Conservation (phyloP, 1,284 basidiomycete genomes). For the Peniophora sp. region DNA sequence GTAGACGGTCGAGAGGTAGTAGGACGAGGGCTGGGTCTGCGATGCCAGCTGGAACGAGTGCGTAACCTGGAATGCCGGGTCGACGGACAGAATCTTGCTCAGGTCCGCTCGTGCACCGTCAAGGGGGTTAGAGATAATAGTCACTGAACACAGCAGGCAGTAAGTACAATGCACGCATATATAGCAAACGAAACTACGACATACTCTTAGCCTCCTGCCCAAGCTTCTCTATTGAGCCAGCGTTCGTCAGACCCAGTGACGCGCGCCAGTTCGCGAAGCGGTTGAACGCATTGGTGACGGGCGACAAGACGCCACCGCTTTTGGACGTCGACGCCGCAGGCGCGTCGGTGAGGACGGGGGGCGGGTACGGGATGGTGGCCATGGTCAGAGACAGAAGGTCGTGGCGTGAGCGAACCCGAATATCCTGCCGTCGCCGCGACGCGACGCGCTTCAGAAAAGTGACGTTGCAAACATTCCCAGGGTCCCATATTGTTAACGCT, state of each 20-base stretch:
- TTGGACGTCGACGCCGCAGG: conserved; percentile 10
- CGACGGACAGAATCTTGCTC: conserved; percentile 88
- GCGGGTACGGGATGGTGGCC: conserved; percentile 6
- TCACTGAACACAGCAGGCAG: conserved; percentile 44
- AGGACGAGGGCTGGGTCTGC: conserved; percentile 68
- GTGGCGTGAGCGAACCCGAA: conserved; percentile 1
- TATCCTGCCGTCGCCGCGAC: conserved; percentile 1
- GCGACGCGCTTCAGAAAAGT: conserved; percentile 3
- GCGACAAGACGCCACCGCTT: conserved; percentile 29
- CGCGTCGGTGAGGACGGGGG: conserved; percentile 1
- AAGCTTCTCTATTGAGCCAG: conserved; percentile 85
- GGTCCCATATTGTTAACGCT: not conserved
- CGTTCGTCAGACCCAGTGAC: conserved; percentile 76
- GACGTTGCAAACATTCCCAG: conserved; percentile 4
- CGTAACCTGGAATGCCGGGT: conserved; percentile 96
- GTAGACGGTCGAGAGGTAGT: conserved; percentile 94
- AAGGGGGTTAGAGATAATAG: conserved; percentile 91
- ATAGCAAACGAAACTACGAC: conserved; percentile 3
- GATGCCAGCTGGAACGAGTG: conserved; percentile 91
- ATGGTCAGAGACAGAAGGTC: conserved; percentile 2
- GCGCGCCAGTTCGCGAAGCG: conserved; percentile 77
- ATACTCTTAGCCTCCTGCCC: conserved; percentile 86
- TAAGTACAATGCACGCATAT: conserved; percentile 1
- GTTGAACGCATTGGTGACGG: conserved; percentile 59
- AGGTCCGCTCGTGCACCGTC: conserved; percentile 96